Base-by-base conservation (phyloP, 78 protist species). In the Guillardia theta region DNA sequence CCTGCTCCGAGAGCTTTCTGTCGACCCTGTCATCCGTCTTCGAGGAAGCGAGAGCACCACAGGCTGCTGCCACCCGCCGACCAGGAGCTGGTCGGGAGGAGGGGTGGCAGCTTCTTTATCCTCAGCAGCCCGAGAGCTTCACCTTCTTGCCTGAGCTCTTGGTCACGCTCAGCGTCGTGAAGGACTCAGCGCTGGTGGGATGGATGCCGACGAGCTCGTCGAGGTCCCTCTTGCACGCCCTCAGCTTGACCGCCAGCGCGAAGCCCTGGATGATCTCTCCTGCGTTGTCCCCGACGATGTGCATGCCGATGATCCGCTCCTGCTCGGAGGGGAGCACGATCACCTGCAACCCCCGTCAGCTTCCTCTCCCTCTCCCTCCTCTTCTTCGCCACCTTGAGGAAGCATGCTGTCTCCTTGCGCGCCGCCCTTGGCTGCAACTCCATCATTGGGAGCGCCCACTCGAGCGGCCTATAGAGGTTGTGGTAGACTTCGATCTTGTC, bases 141-240 rank as follows among this genome's bases (percentile, higher is more conserved):
- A 12, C n/a, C 4, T 70, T 43, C 27, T 36, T 93, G 88, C 98
- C 98, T 3, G 96, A 93, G 19, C 93, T 19, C 83, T 80, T 78
- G 53, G 98, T 97, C 87, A 96, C 19, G 22, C 12, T 19, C 77
- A 98, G 64, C 1, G 95, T 48, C 30, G 97, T 96, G 83, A 97
- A 96, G 64, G 92, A 94, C 96, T 98, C 99, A 19, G 93, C 93
- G 37, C 5, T 30, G 8, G 99, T 97, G 18, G 99, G 99, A 53
- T 98, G 99, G 93, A 98, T 98, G 53, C 99, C 99, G 53, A 98
- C 97, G n/a, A 95, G 78, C 36, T 21, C 6, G 94, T 98, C 99
- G n/a, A n/a, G n/a, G n/a, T n/a, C 70, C 70, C 15, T 1, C 70
- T 58, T 58, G 4, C 70, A 0, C 70, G 70, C 70, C 6, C 70